These are phyloP conservation scores for Gynandropsis gynandra DNA, from an alignment of 345 rosid species.

Conservation along the genomic window DNA sequence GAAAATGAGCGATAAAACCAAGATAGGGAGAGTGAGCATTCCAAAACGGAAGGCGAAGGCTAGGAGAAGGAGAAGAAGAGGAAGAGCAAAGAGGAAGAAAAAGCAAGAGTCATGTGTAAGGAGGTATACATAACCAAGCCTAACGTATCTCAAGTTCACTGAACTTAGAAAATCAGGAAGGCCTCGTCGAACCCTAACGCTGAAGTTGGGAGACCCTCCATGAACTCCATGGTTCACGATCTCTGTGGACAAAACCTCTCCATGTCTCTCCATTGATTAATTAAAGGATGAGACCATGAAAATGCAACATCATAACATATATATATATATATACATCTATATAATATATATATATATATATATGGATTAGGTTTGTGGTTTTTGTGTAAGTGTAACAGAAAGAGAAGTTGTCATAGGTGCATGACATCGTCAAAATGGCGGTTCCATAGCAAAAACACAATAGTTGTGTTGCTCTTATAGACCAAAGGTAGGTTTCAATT, in stretches of 20 bases:
- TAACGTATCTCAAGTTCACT: slow-evolving; percentile 53
- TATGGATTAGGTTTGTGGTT: not conserved
- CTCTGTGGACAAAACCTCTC: slow-evolving; percentile 32
- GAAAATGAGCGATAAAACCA: slow-evolving; percentile 26
- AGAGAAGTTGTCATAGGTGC: slow-evolving; percentile 28
- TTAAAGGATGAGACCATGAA: slow-evolving; percentile 17
- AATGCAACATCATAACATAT: slow-evolving; percentile 14
- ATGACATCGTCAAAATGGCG: slow-evolving; percentile 27
- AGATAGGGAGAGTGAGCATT: slow-evolving; percentile 16
- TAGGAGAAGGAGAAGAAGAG: slow-evolving; percentile 27
- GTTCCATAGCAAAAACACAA: slow-evolving; percentile 26
- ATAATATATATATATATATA: not conserved
- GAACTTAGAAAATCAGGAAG: slow-evolving; percentile 47
- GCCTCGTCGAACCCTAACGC: slow-evolving; percentile 34
- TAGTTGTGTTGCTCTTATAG: slow-evolving; percentile 18
- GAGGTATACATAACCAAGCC: slow-evolving; percentile 56
- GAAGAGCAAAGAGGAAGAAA: slow-evolving; percentile 31
- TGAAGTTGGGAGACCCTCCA: slow-evolving; percentile 41
- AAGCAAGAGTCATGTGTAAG: slow-evolving; percentile 26
- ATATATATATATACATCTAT: not conserved
- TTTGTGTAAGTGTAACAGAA: slow-evolving; percentile 24
- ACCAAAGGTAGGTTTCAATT: slow-evolving; percentile 17
- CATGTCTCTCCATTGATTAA: slow-evolving; percentile 28
- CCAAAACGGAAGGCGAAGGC: slow-evolving; percentile 24
- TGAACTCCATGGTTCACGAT: slow-evolving; percentile 39